A percentile compares a stretch with the other conserved stretches of the same genome.
These are phyloP conservation scores for Solanum pennellii DNA, from an alignment of 257 asterid genomes.

Conservation along the genomic window DNA sequence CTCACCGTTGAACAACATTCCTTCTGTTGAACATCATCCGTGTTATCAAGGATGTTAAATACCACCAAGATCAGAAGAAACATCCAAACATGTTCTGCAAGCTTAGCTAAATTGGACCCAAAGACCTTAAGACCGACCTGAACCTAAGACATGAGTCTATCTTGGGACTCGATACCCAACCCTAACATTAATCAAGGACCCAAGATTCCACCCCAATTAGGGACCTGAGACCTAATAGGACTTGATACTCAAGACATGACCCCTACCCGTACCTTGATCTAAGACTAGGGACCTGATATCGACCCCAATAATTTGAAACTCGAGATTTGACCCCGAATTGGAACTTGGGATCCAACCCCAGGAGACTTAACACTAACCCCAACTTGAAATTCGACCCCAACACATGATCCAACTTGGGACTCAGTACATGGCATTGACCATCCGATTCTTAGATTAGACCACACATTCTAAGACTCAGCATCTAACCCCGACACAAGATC, in stretches of 20 bases:
- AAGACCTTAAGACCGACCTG: background rate
- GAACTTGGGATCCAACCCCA: background rate
- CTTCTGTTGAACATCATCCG: background rate
- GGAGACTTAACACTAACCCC: background rate
- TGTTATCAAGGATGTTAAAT: background rate
- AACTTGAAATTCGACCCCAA: background rate
- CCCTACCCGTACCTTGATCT: background rate
- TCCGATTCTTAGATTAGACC: background rate
- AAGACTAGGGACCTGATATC: background rate
- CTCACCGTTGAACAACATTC: background rate
- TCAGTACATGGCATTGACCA: background rate
- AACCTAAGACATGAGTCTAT: background rate
- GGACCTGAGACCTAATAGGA: background rate
- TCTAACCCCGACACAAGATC: background rate
- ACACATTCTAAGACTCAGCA: no score
- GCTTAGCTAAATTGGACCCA: background rate
- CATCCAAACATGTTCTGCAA: no score
- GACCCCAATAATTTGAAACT: background rate
- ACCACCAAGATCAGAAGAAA: background rate
- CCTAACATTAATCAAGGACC: background rate
- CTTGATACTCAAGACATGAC: no score
- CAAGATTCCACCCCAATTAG: background rate
- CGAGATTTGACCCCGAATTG: background rate
- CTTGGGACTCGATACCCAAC: background rate
- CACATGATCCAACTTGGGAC: background rate